These are phyloP conservation scores for Conticribra guillardii DNA, from an alignment of 108 stramenopile species.

Conservation along the genomic window DNA sequence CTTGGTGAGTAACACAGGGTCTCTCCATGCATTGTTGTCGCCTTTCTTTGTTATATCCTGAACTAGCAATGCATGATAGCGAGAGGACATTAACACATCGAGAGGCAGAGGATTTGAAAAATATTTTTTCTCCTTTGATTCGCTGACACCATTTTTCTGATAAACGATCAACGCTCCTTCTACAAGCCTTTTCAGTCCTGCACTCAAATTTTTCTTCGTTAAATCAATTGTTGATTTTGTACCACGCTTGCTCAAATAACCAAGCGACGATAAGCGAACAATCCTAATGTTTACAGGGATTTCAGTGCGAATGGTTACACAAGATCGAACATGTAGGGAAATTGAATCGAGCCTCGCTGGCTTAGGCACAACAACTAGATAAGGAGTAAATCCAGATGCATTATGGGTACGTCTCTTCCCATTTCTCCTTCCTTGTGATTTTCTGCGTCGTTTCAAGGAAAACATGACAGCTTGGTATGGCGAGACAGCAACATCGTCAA, in stretches of 20 bases:
- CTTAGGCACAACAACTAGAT: conserved; percentile 19
- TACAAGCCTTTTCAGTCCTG: conserved; percentile 15
- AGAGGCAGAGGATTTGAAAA: conserved; percentile 12
- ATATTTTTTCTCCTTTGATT: not conserved
- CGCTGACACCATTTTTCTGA: conserved; percentile 7
- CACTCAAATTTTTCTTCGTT: conserved; percentile 21
- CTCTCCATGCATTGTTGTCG: conserved; percentile 24
- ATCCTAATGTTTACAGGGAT: conserved; percentile 31
- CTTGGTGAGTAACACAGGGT: conserved; percentile 36
- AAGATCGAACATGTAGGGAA: conserved; percentile 11
- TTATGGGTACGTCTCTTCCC: not conserved
- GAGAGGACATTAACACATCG: conserved; percentile 15
- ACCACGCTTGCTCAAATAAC: not conserved
- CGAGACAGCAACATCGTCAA: conserved; percentile 14
- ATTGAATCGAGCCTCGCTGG: conserved; percentile 11
- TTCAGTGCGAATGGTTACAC: conserved; percentile 9
- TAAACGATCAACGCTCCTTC: conserved; percentile 41
- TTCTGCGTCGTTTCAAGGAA: conserved; percentile 16
- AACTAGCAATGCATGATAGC: conserved; percentile 22
- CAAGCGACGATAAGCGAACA: conserved; percentile 13
- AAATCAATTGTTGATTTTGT: conserved; percentile 16
- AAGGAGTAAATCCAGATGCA: conserved; percentile 24
- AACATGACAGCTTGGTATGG: conserved; percentile 29
- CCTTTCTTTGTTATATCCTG: conserved; percentile 20
- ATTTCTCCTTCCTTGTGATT: conserved; percentile 6